Base-by-base conservation (phyloP, 108 stramenopile species). In the Schizochytrium sp. region DNA sequence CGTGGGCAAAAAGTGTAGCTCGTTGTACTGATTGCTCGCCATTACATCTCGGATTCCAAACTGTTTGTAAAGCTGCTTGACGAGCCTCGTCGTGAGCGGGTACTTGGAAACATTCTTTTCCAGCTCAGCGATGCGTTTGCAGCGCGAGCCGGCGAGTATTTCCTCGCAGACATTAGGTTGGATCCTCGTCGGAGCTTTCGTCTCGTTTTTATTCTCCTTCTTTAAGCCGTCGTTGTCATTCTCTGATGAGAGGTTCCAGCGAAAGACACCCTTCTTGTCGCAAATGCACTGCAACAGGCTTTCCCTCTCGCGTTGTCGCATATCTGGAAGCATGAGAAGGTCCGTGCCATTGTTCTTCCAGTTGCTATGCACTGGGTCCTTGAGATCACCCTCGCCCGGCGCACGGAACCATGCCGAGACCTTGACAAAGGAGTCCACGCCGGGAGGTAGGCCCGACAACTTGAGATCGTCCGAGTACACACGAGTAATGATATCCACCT, bases 1-100 rank as follows among this genome's bases (percentile, higher is more conserved):
- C 28, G 76, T 83, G 10, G 76, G 76, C 6, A 83, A 23, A 23
- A 83, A 83, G 76, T 83, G 76, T 21, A 16, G 6, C 51, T 83
- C 76, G 23, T 53, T 53, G 76, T 83, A 83, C 51, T 83, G 76
- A 53, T 83, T 83, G 76, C 44, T 53, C 6, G 76, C 76, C n/a
- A 47, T n/a, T 45, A 83, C 48, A 25, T 83, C 51, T 3, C 16
- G 76, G 25, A 83, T 55, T 1, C 28, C 14, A 47, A 83, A 53
- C 6, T 53, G 45, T 3, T 83, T 53, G 23, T 53, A 83, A 18
- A 83, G 19, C 23, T 16, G 12, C 25, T 53, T 23, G 25, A 83
- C 25, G n/a, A 53, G 48, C 16, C 28, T 55, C 6, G 23, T 4
- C n/a, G 76, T 28, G 6, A 6, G n/a, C 76, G 76, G 48, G 51